Evolutionary conservation across 148 eudicot species (phyloP), one percentile per base, ranked within the genome.

Genomic region (Rhododendron henanense): DNA sequence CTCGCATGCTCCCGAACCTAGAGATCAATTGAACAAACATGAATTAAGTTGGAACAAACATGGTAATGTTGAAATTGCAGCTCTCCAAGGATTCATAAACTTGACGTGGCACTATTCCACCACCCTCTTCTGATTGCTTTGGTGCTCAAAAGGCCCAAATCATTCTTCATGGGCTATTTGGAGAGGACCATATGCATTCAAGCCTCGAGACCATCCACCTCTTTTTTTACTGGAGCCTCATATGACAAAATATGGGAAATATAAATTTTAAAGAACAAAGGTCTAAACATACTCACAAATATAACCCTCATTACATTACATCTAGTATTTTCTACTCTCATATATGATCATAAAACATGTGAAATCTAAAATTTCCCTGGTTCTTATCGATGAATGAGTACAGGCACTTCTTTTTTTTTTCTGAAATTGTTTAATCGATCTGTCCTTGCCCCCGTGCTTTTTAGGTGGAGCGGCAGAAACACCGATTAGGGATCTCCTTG

Each of bases 1-100:
- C 98, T 93, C 45, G 94, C 99, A 93, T 97, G 98, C 51, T 97
- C 99, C 41, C 98, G 93, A 81, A 97, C 99, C 99, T 97, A 86
- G 19, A 84, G n/a, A 48, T 79, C 79, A 84, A 79, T 79, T 77
- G 84, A 79, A 63, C 79, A 86, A 65, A n/a, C 37, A 71, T 53
- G 15, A 37, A 74, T 45, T 47, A 82, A 61, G 80, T 73, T 35
- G 13, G 86, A 51, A n/a, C 61, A 55, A 55, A 55, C 61, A 55
- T 55, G 61, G 19, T 55, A 55, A 55, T 10, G 75, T 28, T 69
- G 31, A 25, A 28, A 28, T 69, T 69, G 35, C 6, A 69, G 75
- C 75, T 28, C 16, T 69, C 33, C 75, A 69, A 69, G 75, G 75
- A 69, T 69, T 69, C 10, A 5, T 37, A 69, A 69, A 69, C 37